These are phyloP conservation scores for Fraxinus nigra DNA, from an alignment of 305 asterid species.

Conservation along the genomic window DNA sequence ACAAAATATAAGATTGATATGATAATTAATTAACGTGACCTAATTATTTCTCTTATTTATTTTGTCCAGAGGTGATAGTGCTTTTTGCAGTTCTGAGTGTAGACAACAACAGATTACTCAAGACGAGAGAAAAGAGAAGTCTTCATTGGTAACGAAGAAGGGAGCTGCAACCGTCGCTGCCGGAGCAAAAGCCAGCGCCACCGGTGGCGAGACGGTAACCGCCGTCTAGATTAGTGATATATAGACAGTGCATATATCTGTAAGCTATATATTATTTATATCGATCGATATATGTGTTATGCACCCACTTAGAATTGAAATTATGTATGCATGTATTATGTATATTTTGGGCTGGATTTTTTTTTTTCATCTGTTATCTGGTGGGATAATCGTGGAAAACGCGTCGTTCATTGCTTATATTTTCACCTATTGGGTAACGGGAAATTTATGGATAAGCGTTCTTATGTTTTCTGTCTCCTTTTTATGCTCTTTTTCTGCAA, in stretches of 20 bases:
- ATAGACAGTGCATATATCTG: not conserved
- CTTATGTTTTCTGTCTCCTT: not conserved
- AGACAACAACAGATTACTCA: constrained; percentile 67
- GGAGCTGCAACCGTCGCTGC: constrained; percentile 25
- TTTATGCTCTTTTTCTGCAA: not conserved
- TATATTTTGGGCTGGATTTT: not conserved
- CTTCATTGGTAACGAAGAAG: constrained; percentile 42
- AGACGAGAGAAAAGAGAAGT: constrained; percentile 69
- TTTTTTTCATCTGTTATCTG: not conserved
- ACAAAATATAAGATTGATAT: no score
- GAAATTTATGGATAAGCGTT: not conserved
- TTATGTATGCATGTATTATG: not conserved
- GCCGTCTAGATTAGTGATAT: constrained; percentile 30
- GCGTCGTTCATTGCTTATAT: not conserved
- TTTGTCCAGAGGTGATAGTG: constrained; percentile 75
- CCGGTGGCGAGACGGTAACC: constrained; percentile 50
- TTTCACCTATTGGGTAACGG: not conserved
- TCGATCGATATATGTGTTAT: not conserved
- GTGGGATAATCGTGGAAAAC: not conserved
- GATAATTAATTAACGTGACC: not conserved
- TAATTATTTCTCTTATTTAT: not conserved
- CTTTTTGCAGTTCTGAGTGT: constrained; percentile 85
- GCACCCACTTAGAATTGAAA: not conserved
- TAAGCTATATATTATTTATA: not conserved
- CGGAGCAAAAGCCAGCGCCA: constrained; percentile 42